These are phyloP conservation scores for Nematocida sp. DNA, from an alignment of 371 early-diverging fungal species.

Conservation along the genomic window DNA sequence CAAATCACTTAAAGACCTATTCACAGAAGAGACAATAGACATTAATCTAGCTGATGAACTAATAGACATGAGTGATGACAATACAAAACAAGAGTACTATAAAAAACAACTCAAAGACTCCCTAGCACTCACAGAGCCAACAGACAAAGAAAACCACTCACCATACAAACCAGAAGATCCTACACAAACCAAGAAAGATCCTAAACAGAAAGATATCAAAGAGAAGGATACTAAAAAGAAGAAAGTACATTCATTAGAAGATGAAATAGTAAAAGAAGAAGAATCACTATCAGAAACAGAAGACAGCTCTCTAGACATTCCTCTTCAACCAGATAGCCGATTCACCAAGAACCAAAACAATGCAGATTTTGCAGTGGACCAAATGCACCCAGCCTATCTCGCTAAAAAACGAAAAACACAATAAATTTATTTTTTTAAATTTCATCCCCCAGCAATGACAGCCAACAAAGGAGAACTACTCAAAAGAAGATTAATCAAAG, in stretches of 20 bases:
- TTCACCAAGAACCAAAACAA: slow-evolving; percentile 27
- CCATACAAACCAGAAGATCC: neutral
- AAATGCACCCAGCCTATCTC: slow-evolving; percentile 21
- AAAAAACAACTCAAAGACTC: neutral
- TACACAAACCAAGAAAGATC: neutral
- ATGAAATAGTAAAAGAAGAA: slow-evolving; percentile 33
- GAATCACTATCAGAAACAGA: neutral
- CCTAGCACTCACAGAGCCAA: neutral
- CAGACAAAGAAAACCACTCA: neutral
- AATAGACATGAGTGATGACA: slow-evolving; percentile 37
- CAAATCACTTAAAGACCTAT: slow-evolving; percentile 23
- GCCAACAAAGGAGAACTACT: slow-evolving; percentile 53
- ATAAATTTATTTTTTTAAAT: slow-evolving; percentile 24
- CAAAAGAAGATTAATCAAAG: slow-evolving; percentile 62
- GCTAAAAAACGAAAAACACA: slow-evolving; percentile 18
- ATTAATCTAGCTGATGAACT: slow-evolving; percentile 24
- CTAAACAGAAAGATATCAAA: neutral
- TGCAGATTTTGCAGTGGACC: slow-evolving; percentile 41
- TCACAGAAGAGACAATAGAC: slow-evolving; percentile 18
- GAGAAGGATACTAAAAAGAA: neutral
- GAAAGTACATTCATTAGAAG: neutral
- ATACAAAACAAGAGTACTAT: slow-evolving; percentile 35
- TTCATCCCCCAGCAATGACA: slow-evolving; percentile 39
- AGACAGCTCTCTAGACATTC: neutral
- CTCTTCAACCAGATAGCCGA: slow-evolving; percentile 6